phyloP scores from a whole-genome alignment of 2,329 filamentous ascomycete genomes.

The Diaporthe amygdali region DNA sequence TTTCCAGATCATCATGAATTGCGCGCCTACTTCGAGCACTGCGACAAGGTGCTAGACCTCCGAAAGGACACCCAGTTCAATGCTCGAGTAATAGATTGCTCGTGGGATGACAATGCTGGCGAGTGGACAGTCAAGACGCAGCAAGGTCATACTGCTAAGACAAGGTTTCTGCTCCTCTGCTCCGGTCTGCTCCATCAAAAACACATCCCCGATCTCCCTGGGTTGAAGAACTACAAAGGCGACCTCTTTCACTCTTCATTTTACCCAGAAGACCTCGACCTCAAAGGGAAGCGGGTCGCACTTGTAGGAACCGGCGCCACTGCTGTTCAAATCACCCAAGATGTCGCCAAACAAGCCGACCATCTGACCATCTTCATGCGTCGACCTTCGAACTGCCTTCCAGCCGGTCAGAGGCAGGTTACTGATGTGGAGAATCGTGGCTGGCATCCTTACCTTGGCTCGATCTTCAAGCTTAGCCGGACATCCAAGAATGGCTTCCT shows the following conservation, averaged over 20 bases:
- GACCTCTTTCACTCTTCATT: slow-evolving; percentile 25
- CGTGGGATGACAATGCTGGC: slow-evolving; percentile 40
- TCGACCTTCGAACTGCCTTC: slow-evolving; percentile 62
- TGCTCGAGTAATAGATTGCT: slow-evolving; percentile 45
- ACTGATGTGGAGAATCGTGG: slow-evolving; percentile 51
- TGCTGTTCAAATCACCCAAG: slow-evolving; percentile 29
- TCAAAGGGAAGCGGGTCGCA: slow-evolving; percentile 27
- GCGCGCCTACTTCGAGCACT: slow-evolving; percentile 50
- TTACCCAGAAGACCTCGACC: slow-evolving; percentile 22
- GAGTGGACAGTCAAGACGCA: slow-evolving; percentile 51
- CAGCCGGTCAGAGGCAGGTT: slow-evolving; percentile 57
- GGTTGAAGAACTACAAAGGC: slow-evolving; percentile 26
- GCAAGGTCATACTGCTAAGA: slow-evolving; percentile 42
- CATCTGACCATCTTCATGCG: slow-evolving; percentile 57
- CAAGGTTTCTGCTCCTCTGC: slow-evolving; percentile 50
- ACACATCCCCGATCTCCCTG: slow-evolving; percentile 42
- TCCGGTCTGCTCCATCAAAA: slow-evolving; percentile 52
- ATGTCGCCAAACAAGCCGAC: slow-evolving; percentile 39
- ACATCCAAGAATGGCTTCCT: slow-evolving; percentile 56
- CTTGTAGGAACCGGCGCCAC: slow-evolving; percentile 29
- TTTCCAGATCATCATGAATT: slow-evolving; percentile 47
- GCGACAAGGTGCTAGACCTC: slow-evolving; percentile 48
- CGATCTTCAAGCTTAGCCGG: slow-evolving; percentile 49
- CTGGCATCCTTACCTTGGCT: slow-evolving; percentile 39
- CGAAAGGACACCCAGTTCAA: slow-evolving; percentile 51